Base-by-base conservation (phyloP, 257 asterid genomes). In the Parsonsia alboflavescens region DNA sequence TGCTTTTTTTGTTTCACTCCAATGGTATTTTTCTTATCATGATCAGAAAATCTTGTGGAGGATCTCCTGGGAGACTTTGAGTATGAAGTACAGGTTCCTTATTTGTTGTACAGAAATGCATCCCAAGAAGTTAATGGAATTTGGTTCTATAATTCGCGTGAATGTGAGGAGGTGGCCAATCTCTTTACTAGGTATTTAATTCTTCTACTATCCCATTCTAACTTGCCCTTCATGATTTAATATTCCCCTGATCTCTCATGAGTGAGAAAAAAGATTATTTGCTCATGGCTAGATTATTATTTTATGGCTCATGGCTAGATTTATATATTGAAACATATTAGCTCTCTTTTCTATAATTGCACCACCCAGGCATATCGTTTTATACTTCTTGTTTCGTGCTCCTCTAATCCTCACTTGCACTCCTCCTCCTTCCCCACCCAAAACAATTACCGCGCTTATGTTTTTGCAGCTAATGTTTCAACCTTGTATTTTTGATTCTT, bases 91-190 rank as follows among this genome's bases (percentile, higher is more conserved):
- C 96, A 91, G 67, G 82, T 83, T 75, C 96, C 98, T 48, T 91
- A 89, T 85, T 75, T 93, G 71, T 76, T 93, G 70, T 89, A 93
- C 81, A 87, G 91, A 58, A 93, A 91, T 76, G 91, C 94, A 53
- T 78, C 88, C 64, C 90, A 87, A 80, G 97, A 91, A 81, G 89
- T 91, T 50, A 89, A 89, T 82, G 97, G 98, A 49, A 87, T 93
- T 77, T 93, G 98, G 98, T 93, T 93, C 81, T 93, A 91, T 72
- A 82, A 87, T 81, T 71, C 87, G 21, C 86, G 83, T 44, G 98
- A 91, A 59, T 87, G 95, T 70, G 92, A 87, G 68, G 93, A 89
- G 68, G 88, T 89, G 66, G 91, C 90, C 49, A 82, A 78, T 85
- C 87, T 93, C 70, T 91, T 93, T 74, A 79, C 78, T 84, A 88